These are phyloP conservation scores for Medicago truncatula DNA, from an alignment of 306 rosid genomes.

Conservation along the genomic window DNA sequence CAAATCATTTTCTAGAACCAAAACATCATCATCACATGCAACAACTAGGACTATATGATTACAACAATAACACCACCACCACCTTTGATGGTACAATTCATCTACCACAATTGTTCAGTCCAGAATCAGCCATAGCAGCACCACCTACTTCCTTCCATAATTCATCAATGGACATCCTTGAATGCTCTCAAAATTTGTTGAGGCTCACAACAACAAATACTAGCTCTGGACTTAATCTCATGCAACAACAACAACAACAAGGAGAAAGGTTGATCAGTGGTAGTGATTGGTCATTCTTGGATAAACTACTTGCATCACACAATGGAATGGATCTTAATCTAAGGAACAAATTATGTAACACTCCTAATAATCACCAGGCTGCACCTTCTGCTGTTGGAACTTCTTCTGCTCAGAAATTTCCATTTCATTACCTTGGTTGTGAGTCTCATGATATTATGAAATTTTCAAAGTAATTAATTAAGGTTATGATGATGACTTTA, in stretches of 20 bases:
- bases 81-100: constrained; percentile 73
- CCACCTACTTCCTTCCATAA: constrained; percentile 34
- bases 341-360: constrained; percentile 43
- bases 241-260: constrained; percentile 57
- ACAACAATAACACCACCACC: constrained; percentile 4
- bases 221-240: constrained; percentile 48
- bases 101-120: constrained; percentile 87
- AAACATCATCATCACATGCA: constrained; percentile 53
- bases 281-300: constrained; percentile 92
- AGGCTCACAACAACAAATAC: constrained; percentile 66
- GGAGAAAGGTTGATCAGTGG: constrained; percentile 50
- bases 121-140: constrained; percentile 53
- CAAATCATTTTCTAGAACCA: constrained; percentile 52
- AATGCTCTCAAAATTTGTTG: constrained; percentile 71
- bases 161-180: constrained; percentile 61
- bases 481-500: not conserved
- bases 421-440: constrained; percentile 79
- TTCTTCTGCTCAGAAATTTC: constrained; percentile 70
- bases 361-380: constrained; percentile 32
- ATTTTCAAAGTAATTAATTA: constrained; percentile 3
- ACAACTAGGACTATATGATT: constrained; percentile 60
- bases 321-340: constrained; percentile 43
- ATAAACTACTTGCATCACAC: constrained; percentile 73
- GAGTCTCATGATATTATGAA: constrained; percentile 36
- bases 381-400: constrained; percentile 42